Evolutionary conservation across 2,329 filamentous ascomycete species (phyloP).

Genomic region (Pestalotiopsis sp.): DNA sequence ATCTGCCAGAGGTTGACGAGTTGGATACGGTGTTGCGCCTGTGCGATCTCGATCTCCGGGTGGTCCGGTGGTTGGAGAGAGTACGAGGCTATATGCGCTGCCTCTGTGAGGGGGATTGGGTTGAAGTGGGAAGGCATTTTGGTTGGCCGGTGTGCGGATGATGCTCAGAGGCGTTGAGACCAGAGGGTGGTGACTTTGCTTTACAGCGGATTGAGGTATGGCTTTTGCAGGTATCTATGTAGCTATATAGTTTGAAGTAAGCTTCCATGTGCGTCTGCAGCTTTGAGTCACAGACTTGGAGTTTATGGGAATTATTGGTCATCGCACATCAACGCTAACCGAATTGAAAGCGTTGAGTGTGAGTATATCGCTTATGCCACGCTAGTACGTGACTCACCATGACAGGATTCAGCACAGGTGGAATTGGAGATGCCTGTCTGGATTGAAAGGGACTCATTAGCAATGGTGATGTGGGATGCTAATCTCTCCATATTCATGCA

Average conservation of each 20-base stretch:
- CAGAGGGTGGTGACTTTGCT: neutral
- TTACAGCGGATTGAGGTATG: neutral
- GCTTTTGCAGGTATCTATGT: neutral
- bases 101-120: neutral
- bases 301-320: too few species aligned
- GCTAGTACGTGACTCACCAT: neutral
- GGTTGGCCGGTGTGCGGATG: neutral
- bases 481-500: too few species aligned
- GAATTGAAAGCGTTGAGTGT: neutral
- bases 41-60: conserved; percentile 21
- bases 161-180: neutral
- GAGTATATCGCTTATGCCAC: neutral
- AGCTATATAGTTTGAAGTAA: neutral
- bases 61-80: conserved; percentile 13
- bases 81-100: conserved; percentile 13
- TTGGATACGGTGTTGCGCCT: conserved; percentile 38
- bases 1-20: conserved; percentile 40
- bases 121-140: neutral
- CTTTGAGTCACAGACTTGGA: neutral
- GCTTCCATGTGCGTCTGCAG: neutral
- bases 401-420: neutral
- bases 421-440: too few species aligned
- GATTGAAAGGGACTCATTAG: too few species aligned
- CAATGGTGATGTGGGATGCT: too few species aligned
- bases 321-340: too few species aligned